Conservation (phyloP, 192 early-diverging fungal genomes). For the Chytriomyces sp. region DNA sequence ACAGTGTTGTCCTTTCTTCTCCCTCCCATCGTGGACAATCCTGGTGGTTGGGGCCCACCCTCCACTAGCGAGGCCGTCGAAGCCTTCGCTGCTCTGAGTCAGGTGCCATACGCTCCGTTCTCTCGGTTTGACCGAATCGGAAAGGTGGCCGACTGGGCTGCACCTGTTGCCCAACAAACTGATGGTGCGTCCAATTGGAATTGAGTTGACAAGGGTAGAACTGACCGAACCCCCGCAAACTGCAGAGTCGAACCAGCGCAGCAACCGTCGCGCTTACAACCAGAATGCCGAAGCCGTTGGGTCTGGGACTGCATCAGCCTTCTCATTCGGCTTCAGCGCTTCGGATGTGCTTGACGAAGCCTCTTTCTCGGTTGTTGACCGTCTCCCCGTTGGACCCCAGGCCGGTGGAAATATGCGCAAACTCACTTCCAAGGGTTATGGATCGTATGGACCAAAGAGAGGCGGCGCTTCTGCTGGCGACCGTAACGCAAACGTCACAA, state of each 20-base stretch:
- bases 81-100: constrained; percentile 60
- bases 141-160: constrained; percentile 89
- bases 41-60: constrained; percentile 86
- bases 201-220: neutral
- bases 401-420: constrained; percentile 42
- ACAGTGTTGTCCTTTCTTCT: constrained; percentile 65
- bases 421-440: constrained; percentile 21
- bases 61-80: constrained; percentile 10
- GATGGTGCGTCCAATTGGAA: constrained; percentile 26
- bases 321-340: constrained; percentile 80
- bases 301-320: constrained; percentile 78
- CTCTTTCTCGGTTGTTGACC: constrained; percentile 93
- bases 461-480: constrained; percentile 22
- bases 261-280: constrained; percentile 30
- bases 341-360: constrained; percentile 78
- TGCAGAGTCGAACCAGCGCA: constrained; percentile 14
- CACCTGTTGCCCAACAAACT: neutral
- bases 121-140: constrained; percentile 94
- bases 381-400: constrained; percentile 70
- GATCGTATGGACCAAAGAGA: constrained; percentile 41
- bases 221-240: constrained; percentile 21
- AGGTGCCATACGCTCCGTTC: constrained; percentile 94
- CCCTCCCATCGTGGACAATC: constrained; percentile 80
- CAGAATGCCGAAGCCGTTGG: constrained; percentile 76
- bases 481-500: constrained; percentile 8